These are phyloP conservation scores for Chondrostereum purpureum DNA, from an alignment of 1,284 basidiomycete species.

Conservation along the genomic window DNA sequence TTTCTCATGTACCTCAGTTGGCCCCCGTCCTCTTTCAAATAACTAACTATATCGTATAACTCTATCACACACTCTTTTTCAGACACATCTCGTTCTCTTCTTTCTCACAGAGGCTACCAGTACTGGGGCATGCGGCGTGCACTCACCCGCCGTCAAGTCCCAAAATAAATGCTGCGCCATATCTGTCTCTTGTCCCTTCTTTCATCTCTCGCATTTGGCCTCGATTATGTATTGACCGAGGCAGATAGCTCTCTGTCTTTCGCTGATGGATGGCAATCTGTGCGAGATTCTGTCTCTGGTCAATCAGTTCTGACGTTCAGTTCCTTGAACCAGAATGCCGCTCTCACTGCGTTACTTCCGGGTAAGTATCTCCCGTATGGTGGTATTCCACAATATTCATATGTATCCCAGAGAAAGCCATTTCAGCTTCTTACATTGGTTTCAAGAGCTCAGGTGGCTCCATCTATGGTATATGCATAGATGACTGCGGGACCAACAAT, in stretches of 20 bases:
- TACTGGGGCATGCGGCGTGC: slow-evolving; percentile 2
- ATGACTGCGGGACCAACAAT: slow-evolving; percentile 7
- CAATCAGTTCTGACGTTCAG: slow-evolving; percentile 7
- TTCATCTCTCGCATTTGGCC: slow-evolving; percentile 1
- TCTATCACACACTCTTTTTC: no score
- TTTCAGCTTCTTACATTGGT: slow-evolving; percentile 13
- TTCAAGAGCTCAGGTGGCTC: slow-evolving; percentile 13
- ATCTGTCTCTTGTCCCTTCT: slow-evolving; percentile 1
- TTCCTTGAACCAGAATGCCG: slow-evolving; percentile 3
- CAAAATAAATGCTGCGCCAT: not conserved
- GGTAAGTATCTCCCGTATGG: no score
- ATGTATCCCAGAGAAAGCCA: slow-evolving; percentile 7
- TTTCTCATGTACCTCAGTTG: no score
- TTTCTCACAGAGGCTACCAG: not conserved
- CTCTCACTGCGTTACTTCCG: slow-evolving; percentile 10
- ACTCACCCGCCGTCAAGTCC: not conserved
- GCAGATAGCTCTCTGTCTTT: slow-evolving; percentile 10
- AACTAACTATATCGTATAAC: not conserved
- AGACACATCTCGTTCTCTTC: not conserved
- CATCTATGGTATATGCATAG: slow-evolving; percentile 16
- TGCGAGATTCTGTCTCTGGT: slow-evolving; percentile 2
- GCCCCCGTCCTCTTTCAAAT: no score
- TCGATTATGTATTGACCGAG: slow-evolving; percentile 6
- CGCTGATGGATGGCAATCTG: slow-evolving; percentile 10
- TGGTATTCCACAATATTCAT: no score